Conservation (phyloP, 1,284 basidiomycete species). For the Sanghuangporus weigelae region DNA sequence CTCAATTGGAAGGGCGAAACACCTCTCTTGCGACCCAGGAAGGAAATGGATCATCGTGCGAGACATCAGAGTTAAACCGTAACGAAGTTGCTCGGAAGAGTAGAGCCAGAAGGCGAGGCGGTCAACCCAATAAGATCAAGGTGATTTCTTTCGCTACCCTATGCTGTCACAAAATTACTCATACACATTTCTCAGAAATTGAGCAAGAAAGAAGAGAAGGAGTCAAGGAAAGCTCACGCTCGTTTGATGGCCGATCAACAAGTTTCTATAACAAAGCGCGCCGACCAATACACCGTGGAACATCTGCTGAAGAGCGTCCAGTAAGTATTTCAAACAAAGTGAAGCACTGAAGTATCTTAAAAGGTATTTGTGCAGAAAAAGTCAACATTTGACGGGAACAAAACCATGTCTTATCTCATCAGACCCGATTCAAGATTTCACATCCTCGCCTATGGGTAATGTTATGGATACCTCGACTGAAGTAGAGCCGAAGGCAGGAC, state of each 20-base stretch:
- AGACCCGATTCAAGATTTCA: conserved; percentile 19
- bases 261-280: conserved; percentile 12
- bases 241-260: conserved; percentile 17
- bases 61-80: neutral
- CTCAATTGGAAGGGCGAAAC: neutral
- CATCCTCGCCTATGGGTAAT: conserved; percentile 13
- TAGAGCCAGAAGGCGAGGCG: neutral
- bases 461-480: neutral
- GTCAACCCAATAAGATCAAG: conserved; percentile 11
- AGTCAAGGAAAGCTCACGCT: conserved; percentile 18
- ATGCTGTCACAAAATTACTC: neutral
- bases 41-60: neutral
- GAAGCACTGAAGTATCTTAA: neutral
- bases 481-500: neutral
- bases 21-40: too few relatives aligned
- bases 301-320: conserved; percentile 12
- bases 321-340: neutral
- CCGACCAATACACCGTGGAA: conserved; percentile 6
- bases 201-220: conserved; percentile 17
- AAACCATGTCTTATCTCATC: conserved; percentile 8
- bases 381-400: neutral
- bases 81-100: neutral
- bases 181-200: conserved; percentile 5
- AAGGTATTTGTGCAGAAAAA: neutral
- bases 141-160: neutral